Evolutionary conservation across 2,329 filamentous ascomycete species (phyloP).

Genomic region (Hortaea werneckii): DNA sequence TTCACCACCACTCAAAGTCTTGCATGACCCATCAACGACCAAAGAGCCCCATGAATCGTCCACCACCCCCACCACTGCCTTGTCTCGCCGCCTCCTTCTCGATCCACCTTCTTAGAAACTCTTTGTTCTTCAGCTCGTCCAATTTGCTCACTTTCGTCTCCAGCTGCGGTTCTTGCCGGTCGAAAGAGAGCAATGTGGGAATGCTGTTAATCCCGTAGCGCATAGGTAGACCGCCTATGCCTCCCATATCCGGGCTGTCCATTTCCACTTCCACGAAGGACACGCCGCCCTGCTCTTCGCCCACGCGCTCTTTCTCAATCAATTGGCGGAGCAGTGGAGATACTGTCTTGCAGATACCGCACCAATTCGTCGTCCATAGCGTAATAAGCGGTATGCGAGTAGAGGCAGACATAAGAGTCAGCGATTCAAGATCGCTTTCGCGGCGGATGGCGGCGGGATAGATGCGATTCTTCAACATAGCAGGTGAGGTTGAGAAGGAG

Average conservation of each 20-base stretch:
- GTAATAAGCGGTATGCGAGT: constrained; percentile 37
- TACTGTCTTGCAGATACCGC: constrained; percentile 33
- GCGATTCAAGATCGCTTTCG: constrained; percentile 38
- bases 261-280: constrained; percentile 40
- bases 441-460: constrained; percentile 32
- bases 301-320: constrained; percentile 34
- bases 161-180: constrained; percentile 39
- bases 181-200: constrained; percentile 41
- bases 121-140: constrained; percentile 36
- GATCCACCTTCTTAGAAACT: constrained; percentile 38
- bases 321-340: constrained; percentile 33
- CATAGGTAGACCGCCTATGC: constrained; percentile 26
- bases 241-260: constrained; percentile 35
- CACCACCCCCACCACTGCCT: constrained; percentile 36
- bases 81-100: constrained; percentile 37
- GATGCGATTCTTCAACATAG: constrained; percentile 24
- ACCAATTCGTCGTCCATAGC: constrained; percentile 42
- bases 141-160: constrained; percentile 35
- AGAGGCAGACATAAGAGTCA: constrained; percentile 38
- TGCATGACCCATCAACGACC: constrained; percentile 10
- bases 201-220: constrained; percentile 37
- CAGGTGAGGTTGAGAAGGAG: constrained; percentile 4
- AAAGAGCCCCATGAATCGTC: constrained; percentile 29
- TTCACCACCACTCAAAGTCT: background rate
- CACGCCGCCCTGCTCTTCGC: constrained; percentile 36